These are phyloP conservation scores for Neurospora terricola DNA, from an alignment of 495 filamentous ascomycete species.

Conservation along the genomic window DNA sequence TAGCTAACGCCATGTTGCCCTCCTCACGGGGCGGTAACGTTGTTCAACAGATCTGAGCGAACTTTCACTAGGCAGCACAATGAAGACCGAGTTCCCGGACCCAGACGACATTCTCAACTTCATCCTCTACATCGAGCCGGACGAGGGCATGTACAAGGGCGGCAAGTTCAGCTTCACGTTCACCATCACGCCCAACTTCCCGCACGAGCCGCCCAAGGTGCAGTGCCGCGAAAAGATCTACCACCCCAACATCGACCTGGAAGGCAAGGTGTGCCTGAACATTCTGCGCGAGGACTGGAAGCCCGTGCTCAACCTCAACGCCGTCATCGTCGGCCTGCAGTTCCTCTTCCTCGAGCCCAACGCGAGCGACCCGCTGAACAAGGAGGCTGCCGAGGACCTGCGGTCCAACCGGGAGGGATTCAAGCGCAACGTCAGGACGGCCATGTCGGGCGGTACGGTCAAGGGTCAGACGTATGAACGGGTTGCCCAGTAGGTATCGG, in stretches of 20 bases:
- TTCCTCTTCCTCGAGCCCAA: constrained; percentile 98
- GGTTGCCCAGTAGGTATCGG: constrained; percentile 33
- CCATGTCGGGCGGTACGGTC: constrained; percentile 78
- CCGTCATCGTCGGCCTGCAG: constrained; percentile 93
- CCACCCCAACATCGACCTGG: constrained; percentile 96
- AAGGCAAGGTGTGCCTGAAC: constrained; percentile 96
- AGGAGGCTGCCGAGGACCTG: constrained; percentile 92
- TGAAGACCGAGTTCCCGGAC: constrained; percentile 88
- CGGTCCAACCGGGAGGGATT: constrained; percentile 74
- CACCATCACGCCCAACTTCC: constrained; percentile 86
- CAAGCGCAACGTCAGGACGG: constrained; percentile 74
- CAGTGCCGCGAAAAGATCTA: constrained; percentile 98
- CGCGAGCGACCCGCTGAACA: constrained; percentile 92
- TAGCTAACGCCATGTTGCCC: not conserved
- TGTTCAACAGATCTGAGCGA: constrained; percentile 69
- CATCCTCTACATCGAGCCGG: constrained; percentile 82
- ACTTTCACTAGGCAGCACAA: constrained; percentile 78
- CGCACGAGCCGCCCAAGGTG: constrained; percentile 96
- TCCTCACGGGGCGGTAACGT: not conserved
- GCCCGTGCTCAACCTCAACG: constrained; percentile 91
- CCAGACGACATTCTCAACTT: constrained; percentile 97
- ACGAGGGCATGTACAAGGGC: constrained; percentile 96
- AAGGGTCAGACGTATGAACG: constrained; percentile 62
- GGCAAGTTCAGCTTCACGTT: constrained; percentile 87
- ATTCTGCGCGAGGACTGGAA: constrained; percentile 98